These are phyloP conservation scores for Aspergillus tubingensis DNA, from an alignment of 2,329 filamentous ascomycete genomes.

Conservation along the genomic window DNA sequence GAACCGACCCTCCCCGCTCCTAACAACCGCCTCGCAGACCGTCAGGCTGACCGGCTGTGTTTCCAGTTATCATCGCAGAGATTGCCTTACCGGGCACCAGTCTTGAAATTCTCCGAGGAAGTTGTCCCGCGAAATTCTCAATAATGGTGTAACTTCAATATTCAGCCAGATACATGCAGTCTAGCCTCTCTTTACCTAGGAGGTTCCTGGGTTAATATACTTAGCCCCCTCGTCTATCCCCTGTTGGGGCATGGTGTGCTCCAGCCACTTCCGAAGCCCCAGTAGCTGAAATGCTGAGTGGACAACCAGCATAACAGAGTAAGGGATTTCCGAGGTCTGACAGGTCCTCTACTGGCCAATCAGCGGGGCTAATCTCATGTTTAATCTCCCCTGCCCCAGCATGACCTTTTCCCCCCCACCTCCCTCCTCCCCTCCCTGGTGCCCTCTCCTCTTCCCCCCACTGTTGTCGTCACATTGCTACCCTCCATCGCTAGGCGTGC, in stretches of 20 bases:
- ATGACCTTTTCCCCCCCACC: not conserved
- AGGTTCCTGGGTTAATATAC: slow-evolving; percentile 1
- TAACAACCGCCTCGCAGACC: too few relatives aligned
- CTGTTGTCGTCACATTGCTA: not conserved
- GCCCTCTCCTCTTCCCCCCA: not conserved
- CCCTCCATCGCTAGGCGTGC: not conserved
- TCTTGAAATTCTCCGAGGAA: not conserved
- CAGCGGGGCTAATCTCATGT: not conserved
- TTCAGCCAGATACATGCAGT: not conserved
- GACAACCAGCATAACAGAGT: not conserved
- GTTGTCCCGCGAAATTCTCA: not conserved
- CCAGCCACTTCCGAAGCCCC: not conserved
- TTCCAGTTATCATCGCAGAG: not conserved
- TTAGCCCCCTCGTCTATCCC: not conserved
- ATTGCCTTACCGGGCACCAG: not conserved
- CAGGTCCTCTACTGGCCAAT: slow-evolving; percentile 1
- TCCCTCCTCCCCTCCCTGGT: not conserved
- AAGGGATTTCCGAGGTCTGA: slow-evolving; percentile 8
- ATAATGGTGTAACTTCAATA: slow-evolving; percentile 1
- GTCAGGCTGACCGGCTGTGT: not conserved
- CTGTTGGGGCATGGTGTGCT: not conserved
- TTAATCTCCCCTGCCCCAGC: slow-evolving; percentile 7
- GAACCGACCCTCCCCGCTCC: not conserved
- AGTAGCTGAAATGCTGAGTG: not conserved
- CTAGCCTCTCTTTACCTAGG: not conserved